phyloP scores from a whole-genome alignment of 805 yeast genomes.

The Wickerhamomyces ciferrii region DNA sequence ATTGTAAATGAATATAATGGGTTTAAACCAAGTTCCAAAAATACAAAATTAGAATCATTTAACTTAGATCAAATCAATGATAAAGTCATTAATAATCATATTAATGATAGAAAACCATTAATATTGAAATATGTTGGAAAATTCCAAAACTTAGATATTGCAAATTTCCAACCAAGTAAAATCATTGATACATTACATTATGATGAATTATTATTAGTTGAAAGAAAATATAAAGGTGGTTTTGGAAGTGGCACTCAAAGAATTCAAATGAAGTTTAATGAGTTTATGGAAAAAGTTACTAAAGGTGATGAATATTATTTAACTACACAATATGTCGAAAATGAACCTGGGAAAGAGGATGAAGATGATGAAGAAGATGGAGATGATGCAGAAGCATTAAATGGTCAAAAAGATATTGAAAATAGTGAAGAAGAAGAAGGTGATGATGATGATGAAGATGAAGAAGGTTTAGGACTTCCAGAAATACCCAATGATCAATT shows the following conservation, averaged over 20 bases:
- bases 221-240: constrained; percentile 52
- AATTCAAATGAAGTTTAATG: constrained; percentile 41
- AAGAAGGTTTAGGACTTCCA: constrained; percentile 6
- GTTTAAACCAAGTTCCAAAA: constrained; percentile 3
- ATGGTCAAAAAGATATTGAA: constrained; percentile 16
- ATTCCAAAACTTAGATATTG: constrained; percentile 27
- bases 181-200: constrained; percentile 33
- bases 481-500: constrained; percentile 7
- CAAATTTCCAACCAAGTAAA: constrained; percentile 27
- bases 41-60: constrained; percentile 1
- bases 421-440: constrained; percentile 8
- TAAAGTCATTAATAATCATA: background rate
- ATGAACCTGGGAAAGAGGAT: constrained; percentile 19
- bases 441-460: constrained; percentile 16
- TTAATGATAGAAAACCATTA: constrained; percentile 35
- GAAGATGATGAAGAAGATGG: constrained; percentile 13
- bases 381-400: too few relatives aligned
- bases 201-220: constrained; percentile 43
- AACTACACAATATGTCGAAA: constrained; percentile 62
- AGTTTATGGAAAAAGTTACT: constrained; percentile 38
- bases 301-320: constrained; percentile 48
- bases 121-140: constrained; percentile 32
- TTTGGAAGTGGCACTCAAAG: constrained; percentile 63
- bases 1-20: constrained; percentile 8
- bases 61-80: background rate